A percentile compares a stretch with the other conserved stretches of the same genome.
Conservation (phyloP, 2,329 filamentous ascomycete species). For the Hymenoscyphus repandus region DNA sequence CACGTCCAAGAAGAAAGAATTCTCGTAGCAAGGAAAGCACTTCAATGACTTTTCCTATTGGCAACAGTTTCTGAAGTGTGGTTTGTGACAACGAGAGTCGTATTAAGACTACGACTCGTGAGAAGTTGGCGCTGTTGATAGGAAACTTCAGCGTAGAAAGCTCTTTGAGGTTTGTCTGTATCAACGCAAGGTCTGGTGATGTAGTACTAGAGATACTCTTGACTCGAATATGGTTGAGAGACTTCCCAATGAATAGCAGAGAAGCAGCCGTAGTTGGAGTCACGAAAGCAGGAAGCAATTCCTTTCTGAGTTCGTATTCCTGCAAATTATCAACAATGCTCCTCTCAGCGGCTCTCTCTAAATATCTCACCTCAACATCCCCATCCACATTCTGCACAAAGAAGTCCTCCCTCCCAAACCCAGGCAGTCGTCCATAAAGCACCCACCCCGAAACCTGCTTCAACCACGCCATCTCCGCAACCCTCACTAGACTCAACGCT, state of each 20-base stretch:
- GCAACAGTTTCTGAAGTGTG: slow-evolving; percentile 75
- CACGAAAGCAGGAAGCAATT: slow-evolving; percentile 75
- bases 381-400: slow-evolving; percentile 57
- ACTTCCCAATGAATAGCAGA: slow-evolving; percentile 86
- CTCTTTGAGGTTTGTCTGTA: slow-evolving; percentile 63
- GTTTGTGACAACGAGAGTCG: slow-evolving; percentile 78
- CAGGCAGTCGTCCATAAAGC: slow-evolving; percentile 77
- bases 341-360: neutral
- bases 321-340: slow-evolving; percentile 25
- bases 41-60: slow-evolving; percentile 69
- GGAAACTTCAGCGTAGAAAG: slow-evolving; percentile 68
- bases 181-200: slow-evolving; percentile 50
- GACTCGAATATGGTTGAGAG: slow-evolving; percentile 74
- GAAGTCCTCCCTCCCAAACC: slow-evolving; percentile 76
- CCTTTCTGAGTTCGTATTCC: slow-evolving; percentile 54
- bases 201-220: slow-evolving; percentile 39
- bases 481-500: slow-evolving; percentile 63
- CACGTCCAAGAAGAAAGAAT: slow-evolving; percentile 81
- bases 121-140: slow-evolving; percentile 65
- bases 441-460: slow-evolving; percentile 89
- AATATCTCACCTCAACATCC: slow-evolving; percentile 30
- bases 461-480: slow-evolving; percentile 87
- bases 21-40: slow-evolving; percentile 73
- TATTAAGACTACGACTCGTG: slow-evolving; percentile 68
- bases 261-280: slow-evolving; percentile 68